Evolutionary conservation across 2,329 filamentous ascomycete species (phyloP).

Genomic region (Gnomoniopsis sp.): DNA sequence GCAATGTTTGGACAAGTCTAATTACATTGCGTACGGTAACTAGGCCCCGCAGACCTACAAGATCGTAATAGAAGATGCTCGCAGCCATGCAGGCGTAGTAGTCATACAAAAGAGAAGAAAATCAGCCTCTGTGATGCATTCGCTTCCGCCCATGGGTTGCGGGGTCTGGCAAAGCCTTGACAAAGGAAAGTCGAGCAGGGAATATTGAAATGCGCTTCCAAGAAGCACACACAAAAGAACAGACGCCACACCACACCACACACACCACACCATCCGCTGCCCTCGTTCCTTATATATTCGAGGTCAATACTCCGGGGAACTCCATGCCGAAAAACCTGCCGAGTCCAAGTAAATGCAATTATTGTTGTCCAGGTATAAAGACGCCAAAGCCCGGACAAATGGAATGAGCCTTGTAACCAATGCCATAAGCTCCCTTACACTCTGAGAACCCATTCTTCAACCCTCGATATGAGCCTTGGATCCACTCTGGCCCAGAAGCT

Average conservation of each 20-base stretch:
- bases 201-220: too few relatives aligned
- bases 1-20: conserved; percentile 20
- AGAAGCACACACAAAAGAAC: conserved; percentile 19
- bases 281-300: conserved; percentile 27
- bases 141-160: background rate
- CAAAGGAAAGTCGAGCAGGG: background rate
- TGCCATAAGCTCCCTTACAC: conserved; percentile 11
- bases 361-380: conserved; percentile 27
- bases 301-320: conserved; percentile 39
- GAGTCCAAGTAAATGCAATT: conserved; percentile 34
- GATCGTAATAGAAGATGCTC: conserved; percentile 10
- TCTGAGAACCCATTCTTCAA: conserved; percentile 34
- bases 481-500: conserved; percentile 73
- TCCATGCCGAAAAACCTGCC: conserved; percentile 34
- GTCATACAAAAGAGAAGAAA: conserved; percentile 13
- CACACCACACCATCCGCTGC: conserved; percentile 15
- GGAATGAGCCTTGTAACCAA: conserved; percentile 8
- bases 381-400: conserved; percentile 16
- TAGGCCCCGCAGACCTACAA: background rate
- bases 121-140: background rate
- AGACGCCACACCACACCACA: conserved; percentile 9
- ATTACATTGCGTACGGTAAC: conserved; percentile 25
- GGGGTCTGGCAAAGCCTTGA: conserved; percentile 4
- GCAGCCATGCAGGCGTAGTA: background rate
- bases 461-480: conserved; percentile 82